These are phyloP conservation scores for Ascochyta fabae DNA, from an alignment of 2,329 filamentous ascomycete genomes.

Conservation along the genomic window DNA sequence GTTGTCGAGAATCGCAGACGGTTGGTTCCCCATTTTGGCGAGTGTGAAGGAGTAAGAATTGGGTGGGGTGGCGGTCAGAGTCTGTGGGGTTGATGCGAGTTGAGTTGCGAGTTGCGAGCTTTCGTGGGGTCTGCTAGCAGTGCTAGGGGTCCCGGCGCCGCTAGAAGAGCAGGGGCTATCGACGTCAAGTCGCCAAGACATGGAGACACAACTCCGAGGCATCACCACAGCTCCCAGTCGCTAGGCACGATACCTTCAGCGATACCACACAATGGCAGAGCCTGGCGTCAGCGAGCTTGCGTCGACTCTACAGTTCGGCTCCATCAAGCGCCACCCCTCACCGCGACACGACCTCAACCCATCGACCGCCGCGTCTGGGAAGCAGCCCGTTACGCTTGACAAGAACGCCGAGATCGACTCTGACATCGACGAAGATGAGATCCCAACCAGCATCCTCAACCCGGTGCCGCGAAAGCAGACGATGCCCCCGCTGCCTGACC, in stretches of 20 bases:
- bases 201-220: conserved; percentile 18
- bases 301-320: conserved; percentile 79
- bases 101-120: conserved; percentile 7
- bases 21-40: conserved; percentile 60
- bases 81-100: conserved; percentile 22
- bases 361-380: conserved; percentile 73
- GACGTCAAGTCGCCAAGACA: conserved; percentile 36
- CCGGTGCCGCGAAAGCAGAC: conserved; percentile 60
- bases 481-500: conserved; percentile 77
- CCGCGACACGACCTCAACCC: conserved; percentile 79
- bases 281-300: conserved; percentile 63
- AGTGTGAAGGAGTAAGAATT: conserved; percentile 19
- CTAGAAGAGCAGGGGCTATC: conserved; percentile 21
- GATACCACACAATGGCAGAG: conserved; percentile 4
- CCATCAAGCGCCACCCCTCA: conserved; percentile 76
- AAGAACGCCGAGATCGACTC: conserved; percentile 50
- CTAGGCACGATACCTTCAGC: neutral
- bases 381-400: conserved; percentile 62
- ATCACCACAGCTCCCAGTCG: neutral
- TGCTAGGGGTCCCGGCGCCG: conserved; percentile 28
- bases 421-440: conserved; percentile 67
- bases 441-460: conserved; percentile 70
- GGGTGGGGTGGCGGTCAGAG: conserved; percentile 17
- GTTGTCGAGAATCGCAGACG: conserved; percentile 81
- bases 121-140: conserved; percentile 30